Base-by-base conservation (phyloP, 345 rosid genomes). In the Sonneratia caseolaris region DNA sequence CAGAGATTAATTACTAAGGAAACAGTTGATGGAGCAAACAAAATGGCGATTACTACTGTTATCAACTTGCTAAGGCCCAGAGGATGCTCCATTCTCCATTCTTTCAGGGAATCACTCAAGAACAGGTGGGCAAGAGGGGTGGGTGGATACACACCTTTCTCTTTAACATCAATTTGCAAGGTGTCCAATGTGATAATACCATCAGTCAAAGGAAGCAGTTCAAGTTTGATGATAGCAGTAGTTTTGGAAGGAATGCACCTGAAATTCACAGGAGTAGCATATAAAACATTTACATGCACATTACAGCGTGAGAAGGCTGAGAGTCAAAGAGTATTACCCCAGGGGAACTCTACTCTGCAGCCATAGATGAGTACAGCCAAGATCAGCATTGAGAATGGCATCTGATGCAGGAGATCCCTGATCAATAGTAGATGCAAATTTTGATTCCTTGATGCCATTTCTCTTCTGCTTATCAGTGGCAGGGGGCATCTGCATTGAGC, bases 301-400 rank as follows among this genome's bases (percentile, higher is more conserved):
- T 70, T 49, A 47, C 68, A 75, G 66, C 49, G 72, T 12, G 56
- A 69, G 68, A 37, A 55, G 78, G 24, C 75, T 64, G 62, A 74
- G 59, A 72, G 47, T 70, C 35, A 64, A 71, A 59, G 56, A 38
- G 68, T 70, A 59, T 82, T 89, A 92, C 99, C 99, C 99, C 64
- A 96, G 77, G 49, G 99, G 99, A 77, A 92, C 97, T 85, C 97
- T 86, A 84, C 99, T 95, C 82, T 91, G 98, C 79, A 96, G 85
- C 98, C 98, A 96, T 53, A 92, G 86, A 86, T 96, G 99, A 18
- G 96, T 83, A 72, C 93, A 91, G 19, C 89, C 90, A 48, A 84
- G 80, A 74, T 87, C 94, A 69, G 86, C 79, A 77, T 82, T 88
- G 45, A 93, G 88, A 74, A 89, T 83, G 66, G 83, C 86, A 76